Conservation (phyloP, 257 asterid genomes). For the Plantago ovata region DNA sequence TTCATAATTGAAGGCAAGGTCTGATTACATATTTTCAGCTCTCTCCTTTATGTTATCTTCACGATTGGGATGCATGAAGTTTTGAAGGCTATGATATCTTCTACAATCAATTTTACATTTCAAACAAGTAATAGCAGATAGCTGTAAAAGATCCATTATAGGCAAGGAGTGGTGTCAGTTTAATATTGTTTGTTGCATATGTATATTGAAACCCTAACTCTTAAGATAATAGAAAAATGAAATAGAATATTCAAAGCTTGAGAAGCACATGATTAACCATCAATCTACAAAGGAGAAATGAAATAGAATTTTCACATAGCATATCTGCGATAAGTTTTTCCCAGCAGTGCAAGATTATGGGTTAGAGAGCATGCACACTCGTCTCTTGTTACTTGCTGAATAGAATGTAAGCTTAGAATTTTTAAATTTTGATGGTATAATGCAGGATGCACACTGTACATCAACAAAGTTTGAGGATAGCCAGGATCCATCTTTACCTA, state of each 20-base stretch:
- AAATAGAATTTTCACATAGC: not conserved
- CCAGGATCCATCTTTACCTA: conserved; percentile 22
- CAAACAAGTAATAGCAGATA: too few species aligned
- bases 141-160: too few species aligned
- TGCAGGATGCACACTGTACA: conserved; percentile 25
- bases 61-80: not conserved
- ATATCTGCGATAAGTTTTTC: not conserved
- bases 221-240: too few species aligned
- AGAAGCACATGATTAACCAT: too few species aligned
- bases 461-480: conserved; percentile 19
- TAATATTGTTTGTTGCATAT: too few species aligned
- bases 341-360: not conserved
- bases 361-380: not conserved
- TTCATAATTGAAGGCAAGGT: conserved; percentile 53
- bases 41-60: not conserved
- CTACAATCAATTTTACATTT: too few species aligned
- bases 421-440: not conserved
- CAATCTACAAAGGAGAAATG: too few species aligned
- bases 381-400: not conserved
- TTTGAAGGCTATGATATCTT: too few species aligned
- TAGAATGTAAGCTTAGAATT: not conserved
- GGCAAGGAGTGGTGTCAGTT: too few species aligned
- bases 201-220: too few species aligned
- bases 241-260: too few species aligned
- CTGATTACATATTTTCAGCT: conserved; percentile 14